phyloP scores from a whole-genome alignment of 1,284 basidiomycete species.

The Ustilago bromivora region DNA sequence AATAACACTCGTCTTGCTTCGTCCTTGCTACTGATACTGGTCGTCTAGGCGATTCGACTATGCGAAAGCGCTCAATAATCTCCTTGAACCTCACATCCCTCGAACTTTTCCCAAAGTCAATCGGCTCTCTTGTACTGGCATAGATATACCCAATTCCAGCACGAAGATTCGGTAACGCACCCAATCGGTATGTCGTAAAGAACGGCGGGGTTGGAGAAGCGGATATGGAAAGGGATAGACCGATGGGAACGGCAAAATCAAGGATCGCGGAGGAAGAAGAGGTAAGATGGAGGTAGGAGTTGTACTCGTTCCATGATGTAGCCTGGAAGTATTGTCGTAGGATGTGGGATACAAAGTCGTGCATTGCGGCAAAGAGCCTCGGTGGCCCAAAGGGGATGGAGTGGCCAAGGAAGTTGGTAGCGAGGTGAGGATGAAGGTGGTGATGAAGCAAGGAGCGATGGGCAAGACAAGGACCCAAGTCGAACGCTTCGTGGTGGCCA shows the following conservation, averaged over 20 bases:
- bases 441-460: neutral
- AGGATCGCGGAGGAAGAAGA: constrained; percentile 80
- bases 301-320: constrained; percentile 96
- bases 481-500: neutral
- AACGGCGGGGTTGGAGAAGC: constrained; percentile 84
- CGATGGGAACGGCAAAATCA: constrained; percentile 83
- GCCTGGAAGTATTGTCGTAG: constrained; percentile 87
- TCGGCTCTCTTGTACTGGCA: constrained; percentile 73
- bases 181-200: constrained; percentile 92
- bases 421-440: constrained; percentile 9
- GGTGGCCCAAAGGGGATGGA: neutral
- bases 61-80: constrained; percentile 78
- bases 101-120: constrained; percentile 41
- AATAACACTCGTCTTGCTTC: constrained; percentile 71
- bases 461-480: constrained; percentile 13
- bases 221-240: constrained; percentile 83
- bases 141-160: constrained; percentile 95
- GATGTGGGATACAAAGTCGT: constrained; percentile 76
- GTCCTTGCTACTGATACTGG: constrained; percentile 77
- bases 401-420: neutral
- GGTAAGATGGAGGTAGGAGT: constrained; percentile 89
- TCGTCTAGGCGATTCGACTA: constrained; percentile 79
- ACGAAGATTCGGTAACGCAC: constrained; percentile 87
- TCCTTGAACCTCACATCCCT: constrained; percentile 83
- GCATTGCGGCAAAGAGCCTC: constrained; percentile 42